Evolutionary conservation across 2,329 filamentous ascomycete genomes (phyloP), one percentile per base, ranked within the genome.

Genomic region (Scortechinia acanthostroma): DNA sequence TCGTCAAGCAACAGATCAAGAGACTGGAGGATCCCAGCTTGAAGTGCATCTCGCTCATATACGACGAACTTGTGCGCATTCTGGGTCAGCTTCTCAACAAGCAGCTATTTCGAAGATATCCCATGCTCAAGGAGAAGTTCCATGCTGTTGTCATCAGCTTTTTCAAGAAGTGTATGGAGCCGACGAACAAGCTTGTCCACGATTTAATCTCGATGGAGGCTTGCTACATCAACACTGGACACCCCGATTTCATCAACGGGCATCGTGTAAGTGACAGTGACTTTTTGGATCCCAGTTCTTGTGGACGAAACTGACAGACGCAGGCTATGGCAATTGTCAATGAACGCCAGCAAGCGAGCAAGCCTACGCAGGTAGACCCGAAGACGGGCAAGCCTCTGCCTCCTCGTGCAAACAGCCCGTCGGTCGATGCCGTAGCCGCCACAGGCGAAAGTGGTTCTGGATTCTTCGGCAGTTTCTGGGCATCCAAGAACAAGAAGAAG

Each of bases 401-500:
- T 15, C 83, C 74, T 44, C 83, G 90, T 50, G 80, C 87, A 37
- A 77, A 77, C 46, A 95, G 84, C 59, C 93, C 89, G 4, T 86
- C 83, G 30, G 69, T 89, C 45, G 69, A 80, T 6, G 6, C 35
- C 17, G 6, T 6, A 6, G 10, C 10, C 16, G 66, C 70, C 25
- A 68, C 66, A 21, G 65, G 63, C 49, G n/a, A n/a, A n/a, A 63
- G 64, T 45, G 88, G 88, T 59, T 71, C 76, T 48, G 90, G 91
- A 28, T 98, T 98, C 77, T 98, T 98, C 57, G 93, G 93, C 54
- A 95, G 88, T 58, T 98, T 98, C 78, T 98, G 96, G 61, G 89
- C 93, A 10, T 91, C 88, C 60, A 98, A 97, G 80, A 98, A 97
- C 73, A 98, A 97, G 83, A 98, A 98, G 80, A 97, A 96, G 84